A percentile compares a stretch with the other conserved stretches of the same genome.
phyloP scores from a whole-genome alignment of 176 grass and related monocot genomes.

The Neostapfia colusana region DNA sequence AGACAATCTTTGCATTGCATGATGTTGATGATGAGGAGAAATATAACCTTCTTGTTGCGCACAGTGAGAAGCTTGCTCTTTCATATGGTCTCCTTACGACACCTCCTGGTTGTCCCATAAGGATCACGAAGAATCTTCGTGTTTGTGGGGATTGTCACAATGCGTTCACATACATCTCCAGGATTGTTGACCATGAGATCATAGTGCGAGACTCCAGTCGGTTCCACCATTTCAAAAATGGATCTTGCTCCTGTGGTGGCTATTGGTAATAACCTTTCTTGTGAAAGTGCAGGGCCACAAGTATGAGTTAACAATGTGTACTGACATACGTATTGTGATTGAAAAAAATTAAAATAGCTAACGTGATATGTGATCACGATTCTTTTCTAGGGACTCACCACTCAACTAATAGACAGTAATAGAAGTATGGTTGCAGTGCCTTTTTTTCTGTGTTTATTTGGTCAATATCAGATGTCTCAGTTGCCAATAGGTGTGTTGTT shows the following conservation, averaged over 20 bases:
- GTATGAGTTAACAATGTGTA: neutral
- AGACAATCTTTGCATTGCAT: conserved; percentile 74
- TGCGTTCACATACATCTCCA: conserved; percentile 75
- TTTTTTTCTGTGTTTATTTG: neutral
- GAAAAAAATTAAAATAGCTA: neutral
- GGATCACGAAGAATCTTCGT: conserved; percentile 83
- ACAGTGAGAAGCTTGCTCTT: conserved; percentile 87
- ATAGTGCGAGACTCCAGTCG: conserved; percentile 77
- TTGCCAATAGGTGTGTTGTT: neutral
- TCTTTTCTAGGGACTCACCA: conserved; percentile 14
- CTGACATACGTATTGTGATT: neutral
- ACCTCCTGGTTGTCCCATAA: conserved; percentile 63
- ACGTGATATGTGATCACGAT: conserved; percentile 4
- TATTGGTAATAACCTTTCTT: conserved; percentile 57
- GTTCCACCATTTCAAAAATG: conserved; percentile 88
- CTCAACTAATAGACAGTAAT: neutral
- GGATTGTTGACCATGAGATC: conserved; percentile 82
- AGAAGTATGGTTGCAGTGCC: neutral
- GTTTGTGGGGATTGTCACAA: conserved; percentile 86
- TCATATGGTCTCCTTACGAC: conserved; percentile 76
- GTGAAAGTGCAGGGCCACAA: neutral
- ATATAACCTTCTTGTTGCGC: conserved; percentile 66
- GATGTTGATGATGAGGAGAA: conserved; percentile 93
- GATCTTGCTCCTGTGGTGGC: conserved; percentile 70
- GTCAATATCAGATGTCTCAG: neutral